Evolutionary conservation across 257 asterid genomes (phyloP).

Genomic region (Plectranthus barbatus): DNA sequence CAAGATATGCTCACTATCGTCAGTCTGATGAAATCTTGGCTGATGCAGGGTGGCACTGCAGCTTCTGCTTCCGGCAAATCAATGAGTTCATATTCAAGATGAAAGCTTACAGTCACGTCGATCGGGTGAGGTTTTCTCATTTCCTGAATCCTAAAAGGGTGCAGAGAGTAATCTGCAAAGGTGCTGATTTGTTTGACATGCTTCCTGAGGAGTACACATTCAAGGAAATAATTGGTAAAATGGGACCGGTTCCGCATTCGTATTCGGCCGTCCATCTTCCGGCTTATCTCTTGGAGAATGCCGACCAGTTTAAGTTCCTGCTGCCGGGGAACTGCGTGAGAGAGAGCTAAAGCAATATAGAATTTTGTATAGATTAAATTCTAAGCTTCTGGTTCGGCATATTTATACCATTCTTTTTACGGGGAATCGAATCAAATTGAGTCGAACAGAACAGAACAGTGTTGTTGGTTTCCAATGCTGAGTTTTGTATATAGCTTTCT

Average conservation of each 20-base stretch:
- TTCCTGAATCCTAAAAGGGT: constrained; percentile 64
- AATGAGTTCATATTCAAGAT: constrained; percentile 68
- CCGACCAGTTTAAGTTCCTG: constrained; percentile 50
- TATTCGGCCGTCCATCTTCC: constrained; percentile 82
- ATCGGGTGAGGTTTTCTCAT: too few relatives aligned
- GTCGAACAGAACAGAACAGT: constrained; percentile 9
- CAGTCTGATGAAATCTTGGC: constrained; percentile 59
- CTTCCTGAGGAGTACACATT: constrained; percentile 80
- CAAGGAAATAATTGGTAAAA: constrained; percentile 69
- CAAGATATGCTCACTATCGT: constrained; percentile 73
- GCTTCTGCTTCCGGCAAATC: constrained; percentile 53
- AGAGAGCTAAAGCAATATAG: constrained; percentile 43
- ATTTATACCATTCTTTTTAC: constrained; percentile 32
- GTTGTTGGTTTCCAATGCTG: constrained; percentile 35
- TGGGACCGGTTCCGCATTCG: too few relatives aligned
- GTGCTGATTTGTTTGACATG: constrained; percentile 77
- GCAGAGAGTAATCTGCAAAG: constrained; percentile 67
- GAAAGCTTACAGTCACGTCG: too few relatives aligned
- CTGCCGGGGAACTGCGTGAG: constrained; percentile 76
- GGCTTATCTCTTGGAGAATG: constrained; percentile 67
- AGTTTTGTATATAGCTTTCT: constrained; percentile 28
- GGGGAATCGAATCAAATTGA: constrained; percentile 21
- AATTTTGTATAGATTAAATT: constrained; percentile 31
- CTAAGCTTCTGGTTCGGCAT: constrained; percentile 1
- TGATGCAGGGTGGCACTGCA: too few relatives aligned